Conservation (phyloP, 495 filamentous ascomycete species). For the Halenospora varia region DNA sequence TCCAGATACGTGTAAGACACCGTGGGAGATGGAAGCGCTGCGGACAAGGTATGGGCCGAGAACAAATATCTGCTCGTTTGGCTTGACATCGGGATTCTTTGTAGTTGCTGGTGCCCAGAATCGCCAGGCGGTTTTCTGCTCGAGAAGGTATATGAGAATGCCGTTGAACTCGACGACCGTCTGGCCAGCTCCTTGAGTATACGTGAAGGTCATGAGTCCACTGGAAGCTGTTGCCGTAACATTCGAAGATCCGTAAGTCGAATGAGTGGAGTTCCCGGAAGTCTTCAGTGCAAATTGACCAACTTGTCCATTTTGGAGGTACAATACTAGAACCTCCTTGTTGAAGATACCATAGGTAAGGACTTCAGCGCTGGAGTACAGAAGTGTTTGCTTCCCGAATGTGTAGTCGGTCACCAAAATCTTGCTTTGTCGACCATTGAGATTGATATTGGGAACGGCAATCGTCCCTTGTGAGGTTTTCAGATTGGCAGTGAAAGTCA, state of each 20-base stretch:
- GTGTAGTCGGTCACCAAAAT: constrained; percentile 46
- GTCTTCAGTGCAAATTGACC: constrained; percentile 41
- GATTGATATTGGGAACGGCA: constrained; percentile 37
- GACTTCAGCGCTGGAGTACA: constrained; percentile 47
- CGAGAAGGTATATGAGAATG: constrained; percentile 37
- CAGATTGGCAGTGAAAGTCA: constrained; percentile 35
- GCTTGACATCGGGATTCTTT: constrained; percentile 29
- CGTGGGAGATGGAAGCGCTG: constrained; percentile 38
- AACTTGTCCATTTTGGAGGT: constrained; percentile 34
- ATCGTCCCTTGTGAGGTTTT: constrained; percentile 38
- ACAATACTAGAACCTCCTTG: constrained; percentile 39
- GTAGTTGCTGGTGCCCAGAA: constrained; percentile 46
- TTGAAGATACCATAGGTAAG: constrained; percentile 42
- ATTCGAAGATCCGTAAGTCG: constrained; percentile 17
- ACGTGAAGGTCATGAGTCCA: constrained; percentile 27
- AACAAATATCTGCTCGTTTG: constrained; percentile 48
- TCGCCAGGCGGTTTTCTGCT: constrained; percentile 41
- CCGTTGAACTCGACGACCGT: constrained; percentile 33
- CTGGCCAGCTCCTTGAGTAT: constrained; percentile 31
- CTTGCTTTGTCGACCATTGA: constrained; percentile 47
- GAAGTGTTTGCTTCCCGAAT: constrained; percentile 35
- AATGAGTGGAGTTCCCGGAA: constrained; percentile 12
- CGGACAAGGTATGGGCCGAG: constrained; percentile 67
- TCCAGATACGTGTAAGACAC: constrained; percentile 44
- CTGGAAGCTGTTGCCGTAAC: constrained; percentile 18